phyloP scores from a whole-genome alignment of 169 alveolate genomes.

The Sarcocystis neurona region DNA sequence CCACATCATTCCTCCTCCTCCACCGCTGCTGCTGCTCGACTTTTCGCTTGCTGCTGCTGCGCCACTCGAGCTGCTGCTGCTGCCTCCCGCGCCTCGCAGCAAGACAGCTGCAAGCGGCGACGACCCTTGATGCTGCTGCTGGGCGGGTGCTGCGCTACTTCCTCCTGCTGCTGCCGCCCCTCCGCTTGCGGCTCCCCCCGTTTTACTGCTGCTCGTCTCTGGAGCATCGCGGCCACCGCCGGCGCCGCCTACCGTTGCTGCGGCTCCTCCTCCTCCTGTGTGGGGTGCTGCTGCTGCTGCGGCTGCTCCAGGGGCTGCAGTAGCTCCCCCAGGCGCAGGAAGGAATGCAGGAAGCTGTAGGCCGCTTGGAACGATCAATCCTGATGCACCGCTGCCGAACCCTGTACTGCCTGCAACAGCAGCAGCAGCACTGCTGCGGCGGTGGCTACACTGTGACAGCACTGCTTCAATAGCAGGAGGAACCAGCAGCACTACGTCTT shows the following conservation, averaged over 20 bases:
- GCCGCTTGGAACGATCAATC: neutral
- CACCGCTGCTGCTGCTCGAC: neutral
- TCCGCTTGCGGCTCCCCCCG: neutral
- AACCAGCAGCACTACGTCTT: neutral
- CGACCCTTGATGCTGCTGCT: slow-evolving; percentile 13
- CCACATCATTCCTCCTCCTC: too few species aligned
- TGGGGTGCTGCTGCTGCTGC: neutral
- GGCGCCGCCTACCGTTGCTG: neutral
- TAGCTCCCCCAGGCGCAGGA: neutral
- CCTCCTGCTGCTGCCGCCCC: neutral
- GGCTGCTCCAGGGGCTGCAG: neutral
- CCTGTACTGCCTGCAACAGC: neutral
- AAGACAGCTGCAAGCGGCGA: neutral
- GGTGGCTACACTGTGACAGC: slow-evolving; percentile 27
- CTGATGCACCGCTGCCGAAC: neutral
- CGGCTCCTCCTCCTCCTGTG: neutral
- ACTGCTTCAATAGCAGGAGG: slow-evolving; percentile 40
- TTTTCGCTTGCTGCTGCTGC: neutral
- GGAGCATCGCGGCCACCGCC: neutral
- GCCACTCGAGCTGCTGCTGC: neutral
- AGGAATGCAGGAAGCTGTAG: slow-evolving; percentile 7
- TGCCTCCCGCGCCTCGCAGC: neutral
- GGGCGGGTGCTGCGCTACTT: neutral
- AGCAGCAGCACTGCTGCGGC: slow-evolving; percentile 38
- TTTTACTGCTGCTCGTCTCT: neutral